These are phyloP conservation scores for Solanum gandarillasii DNA, from an alignment of 257 asterid genomes.

Conservation along the genomic window DNA sequence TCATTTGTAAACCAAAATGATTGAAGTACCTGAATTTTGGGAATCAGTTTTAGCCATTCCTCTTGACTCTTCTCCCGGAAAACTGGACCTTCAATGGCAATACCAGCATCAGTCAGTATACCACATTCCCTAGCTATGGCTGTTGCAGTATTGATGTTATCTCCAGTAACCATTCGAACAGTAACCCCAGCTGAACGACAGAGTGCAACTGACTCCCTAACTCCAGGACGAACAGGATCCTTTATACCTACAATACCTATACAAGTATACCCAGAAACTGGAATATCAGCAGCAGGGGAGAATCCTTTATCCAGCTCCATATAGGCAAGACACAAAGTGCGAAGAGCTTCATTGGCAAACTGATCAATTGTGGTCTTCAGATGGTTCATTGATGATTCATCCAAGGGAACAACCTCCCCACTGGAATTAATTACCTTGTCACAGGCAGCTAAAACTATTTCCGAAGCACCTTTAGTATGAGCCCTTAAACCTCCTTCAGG, in stretches of 20 bases:
- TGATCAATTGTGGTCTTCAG: slow-evolving; percentile 41
- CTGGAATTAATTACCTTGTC: slow-evolving; percentile 48
- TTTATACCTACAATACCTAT: slow-evolving; percentile 81
- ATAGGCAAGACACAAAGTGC: slow-evolving; percentile 80
- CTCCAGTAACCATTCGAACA: slow-evolving; percentile 96
- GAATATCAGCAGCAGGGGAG: slow-evolving; percentile 46
- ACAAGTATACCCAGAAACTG: slow-evolving; percentile 54
- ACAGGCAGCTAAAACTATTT: slow-evolving; percentile 70
- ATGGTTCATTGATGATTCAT: slow-evolving; percentile 26
- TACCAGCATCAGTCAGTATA: slow-evolving; percentile 81
- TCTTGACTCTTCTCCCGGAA: slow-evolving; percentile 70
- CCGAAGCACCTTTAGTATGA: slow-evolving; percentile 82
- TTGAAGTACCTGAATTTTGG: slow-evolving; percentile 67
- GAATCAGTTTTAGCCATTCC: slow-evolving; percentile 59
- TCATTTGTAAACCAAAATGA: neutral
- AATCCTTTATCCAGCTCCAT: slow-evolving; percentile 56
- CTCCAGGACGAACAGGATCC: slow-evolving; percentile 95
- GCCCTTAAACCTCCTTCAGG: slow-evolving; percentile 65
- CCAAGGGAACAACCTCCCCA: slow-evolving; percentile 52
- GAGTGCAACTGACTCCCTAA: slow-evolving; percentile 78
- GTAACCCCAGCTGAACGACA: slow-evolving; percentile 82
- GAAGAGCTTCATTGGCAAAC: slow-evolving; percentile 76
- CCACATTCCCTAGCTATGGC: slow-evolving; percentile 98
- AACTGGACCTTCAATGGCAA: slow-evolving; percentile 90
- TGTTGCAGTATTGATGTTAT: slow-evolving; percentile 79